Percentiles rank a stretch among this genome's conserved stretches.
Evolutionary conservation across 768 basidiomycete species (phyloP).

Genomic region (Sporobolomyces pararoseus): DNA sequence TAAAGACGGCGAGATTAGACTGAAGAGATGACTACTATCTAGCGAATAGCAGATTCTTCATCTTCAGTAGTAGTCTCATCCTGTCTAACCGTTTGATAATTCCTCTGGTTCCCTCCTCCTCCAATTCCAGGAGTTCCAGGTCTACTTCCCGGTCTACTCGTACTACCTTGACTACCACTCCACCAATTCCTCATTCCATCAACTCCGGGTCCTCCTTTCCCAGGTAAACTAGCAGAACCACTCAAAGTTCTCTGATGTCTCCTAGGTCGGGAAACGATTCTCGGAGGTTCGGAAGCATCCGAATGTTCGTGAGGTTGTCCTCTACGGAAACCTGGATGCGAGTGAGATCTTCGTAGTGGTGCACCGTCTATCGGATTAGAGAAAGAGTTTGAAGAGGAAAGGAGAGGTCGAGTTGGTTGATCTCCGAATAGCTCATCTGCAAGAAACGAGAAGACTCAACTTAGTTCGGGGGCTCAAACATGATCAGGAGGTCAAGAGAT

Average conservation of each 20-base stretch:
- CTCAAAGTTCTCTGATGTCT: conserved; percentile 59
- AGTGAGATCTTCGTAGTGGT: conserved; percentile 69
- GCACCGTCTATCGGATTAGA: conserved; percentile 53
- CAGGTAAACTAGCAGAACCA: conserved; percentile 26
- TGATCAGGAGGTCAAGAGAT: neutral
- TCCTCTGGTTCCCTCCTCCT: conserved; percentile 14
- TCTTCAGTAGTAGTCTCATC: conserved; percentile 11
- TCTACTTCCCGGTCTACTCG: neutral
- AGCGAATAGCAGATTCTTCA: neutral
- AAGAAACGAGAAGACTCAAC: no score
- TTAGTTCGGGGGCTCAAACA: no score
- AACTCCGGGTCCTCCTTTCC: conserved; percentile 15
- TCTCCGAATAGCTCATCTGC: conserved; percentile 42
- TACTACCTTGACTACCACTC: neutral
- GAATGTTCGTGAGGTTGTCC: conserved; percentile 28
- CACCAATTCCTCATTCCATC: conserved; percentile 21
- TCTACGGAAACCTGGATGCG: conserved; percentile 56
- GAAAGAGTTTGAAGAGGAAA: neutral
- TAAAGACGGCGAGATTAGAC: no score
- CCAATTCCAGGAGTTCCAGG: neutral
- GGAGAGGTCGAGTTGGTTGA: conserved; percentile 2
- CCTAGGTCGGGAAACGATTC: conserved; percentile 61
- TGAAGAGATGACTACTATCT: neutral
- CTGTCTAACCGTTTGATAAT: conserved; percentile 25
- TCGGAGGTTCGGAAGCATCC: conserved; percentile 13